Evolutionary conservation across 345 rosid species (phyloP), one percentile per base, ranked within the genome.

Genomic region (Eutrema japonicum): DNA sequence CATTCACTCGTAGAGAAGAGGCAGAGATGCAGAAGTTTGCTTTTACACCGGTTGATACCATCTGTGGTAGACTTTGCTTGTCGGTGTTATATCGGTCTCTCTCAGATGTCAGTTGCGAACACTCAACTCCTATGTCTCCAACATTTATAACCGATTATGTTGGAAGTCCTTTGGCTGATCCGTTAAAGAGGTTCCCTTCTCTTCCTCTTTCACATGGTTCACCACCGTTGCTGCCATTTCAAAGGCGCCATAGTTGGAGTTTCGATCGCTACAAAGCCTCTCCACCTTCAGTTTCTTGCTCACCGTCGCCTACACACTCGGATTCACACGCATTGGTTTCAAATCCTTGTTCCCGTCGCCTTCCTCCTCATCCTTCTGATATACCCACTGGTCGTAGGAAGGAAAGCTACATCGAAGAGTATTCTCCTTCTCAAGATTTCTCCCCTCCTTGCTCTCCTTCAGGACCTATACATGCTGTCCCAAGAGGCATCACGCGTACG

Each of bases 111-210:
- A 82, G 80, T 70, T 89, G 87, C 6, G 96, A 83, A 47, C 76
- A 91, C 38, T 87, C 92, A 13, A 85, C 98, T 13, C 92, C 90
- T 27, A 68, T 95, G 80, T 86, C 96, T 52, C 89, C 99, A 14
- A 93, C 86, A 18, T 84, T 90, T 79, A 95, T 95, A 65, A 84
- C 84, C 0, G 91, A 92, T 80, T 95, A 95, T 78, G 99, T 95
- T 78, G 99, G 99, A 50, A 92, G 99, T 77, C 99, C 99, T 42
- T 78, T 95, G 80, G 92, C 92, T 61, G 91, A 95, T 64, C 98
- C 96, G 8, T 73, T 92, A 36, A 95, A 83, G 82, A 86, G 85
- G 66, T 86, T 95, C 54, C 85, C 96, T n/a, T 84, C 88, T 43
- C 87, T 86, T 68, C 96, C 99, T 6, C 74, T 82, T 64, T 74